Percentiles rank a stretch among this genome's conserved stretches.
phyloP scores from a whole-genome alignment of 164 flowering plant genomes.

The Vitis amurensis region DNA sequence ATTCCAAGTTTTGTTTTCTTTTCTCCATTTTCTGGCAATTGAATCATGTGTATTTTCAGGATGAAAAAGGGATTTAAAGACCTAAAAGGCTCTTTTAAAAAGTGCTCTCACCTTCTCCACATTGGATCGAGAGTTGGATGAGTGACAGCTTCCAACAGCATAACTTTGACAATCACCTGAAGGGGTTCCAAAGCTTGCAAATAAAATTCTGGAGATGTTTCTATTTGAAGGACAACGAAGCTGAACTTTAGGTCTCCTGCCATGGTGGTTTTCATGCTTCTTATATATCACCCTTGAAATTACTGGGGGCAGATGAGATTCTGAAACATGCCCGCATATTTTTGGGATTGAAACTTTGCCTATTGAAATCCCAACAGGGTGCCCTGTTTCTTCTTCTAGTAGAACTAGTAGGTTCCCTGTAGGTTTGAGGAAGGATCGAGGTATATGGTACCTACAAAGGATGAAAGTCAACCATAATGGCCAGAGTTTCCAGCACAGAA shows the following conservation, averaged over 20 bases:
- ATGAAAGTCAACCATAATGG: not conserved
- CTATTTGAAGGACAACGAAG: conserved; percentile 45
- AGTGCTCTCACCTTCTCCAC: conserved; percentile 44
- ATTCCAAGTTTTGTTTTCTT: not conserved
- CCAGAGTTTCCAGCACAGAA: no score
- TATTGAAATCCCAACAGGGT: conserved; percentile 56
- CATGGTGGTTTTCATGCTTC: conserved; percentile 1
- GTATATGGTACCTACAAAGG: conserved; percentile 66
- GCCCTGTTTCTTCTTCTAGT: conserved; percentile 66
- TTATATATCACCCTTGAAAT: conserved; percentile 18
- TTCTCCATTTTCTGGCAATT: not conserved
- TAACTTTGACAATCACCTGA: conserved; percentile 45
- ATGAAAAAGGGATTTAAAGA: no score
- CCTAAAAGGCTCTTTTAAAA: no score
- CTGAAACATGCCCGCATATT: conserved; percentile 41
- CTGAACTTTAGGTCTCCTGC: conserved; percentile 29
- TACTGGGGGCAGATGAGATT: conserved; percentile 26
- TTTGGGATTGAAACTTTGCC: conserved; percentile 40
- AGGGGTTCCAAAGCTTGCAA: conserved; percentile 73
- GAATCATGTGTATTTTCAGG: not conserved
- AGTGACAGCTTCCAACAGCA: conserved; percentile 54
- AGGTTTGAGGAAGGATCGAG: conserved; percentile 67
- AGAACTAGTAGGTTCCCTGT: conserved; percentile 59
- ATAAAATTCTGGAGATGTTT: conserved; percentile 43
- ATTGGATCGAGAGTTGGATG: conserved; percentile 32